Evolutionary conservation across 1,284 basidiomycete genomes (phyloP).

Genomic region (Psilocybe mexicana): DNA sequence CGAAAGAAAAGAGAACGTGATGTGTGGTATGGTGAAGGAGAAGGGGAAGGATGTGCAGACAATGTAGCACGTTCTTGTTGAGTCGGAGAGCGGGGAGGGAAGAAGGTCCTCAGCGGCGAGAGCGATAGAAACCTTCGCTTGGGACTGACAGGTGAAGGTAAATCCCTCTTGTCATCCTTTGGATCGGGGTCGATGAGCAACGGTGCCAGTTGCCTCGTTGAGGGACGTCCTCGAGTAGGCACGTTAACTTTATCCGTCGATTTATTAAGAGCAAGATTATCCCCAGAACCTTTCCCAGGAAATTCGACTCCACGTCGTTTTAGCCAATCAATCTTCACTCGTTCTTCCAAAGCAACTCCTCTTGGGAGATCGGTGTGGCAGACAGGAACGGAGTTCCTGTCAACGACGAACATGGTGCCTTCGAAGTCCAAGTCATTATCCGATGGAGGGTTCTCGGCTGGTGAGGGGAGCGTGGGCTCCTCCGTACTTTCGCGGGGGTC

Average conservation of each 20-base stretch:
- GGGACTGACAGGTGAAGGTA: constrained; percentile 18
- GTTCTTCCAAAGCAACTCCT: constrained; percentile 23
- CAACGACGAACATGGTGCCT: constrained; percentile 39
- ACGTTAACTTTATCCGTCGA: constrained; percentile 25
- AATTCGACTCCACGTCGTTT: constrained; percentile 31
- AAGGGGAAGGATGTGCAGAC: constrained; percentile 38
- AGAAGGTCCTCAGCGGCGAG: constrained; percentile 43
- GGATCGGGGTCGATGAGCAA: constrained; percentile 21
- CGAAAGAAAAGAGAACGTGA: constrained; percentile 36
- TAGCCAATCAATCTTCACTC: constrained; percentile 29
- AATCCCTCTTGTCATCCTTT: not conserved
- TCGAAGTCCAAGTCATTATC: constrained; percentile 33
- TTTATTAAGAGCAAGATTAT: constrained; percentile 12
- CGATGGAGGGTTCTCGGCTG: constrained; percentile 17
- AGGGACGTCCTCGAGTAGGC: constrained; percentile 16
- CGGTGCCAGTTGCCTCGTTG: constrained; percentile 9
- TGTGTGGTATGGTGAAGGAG: constrained; percentile 36
- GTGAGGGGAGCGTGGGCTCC: not conserved
- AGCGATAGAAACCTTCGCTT: constrained; percentile 39
- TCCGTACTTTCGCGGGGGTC: constrained; percentile 5
- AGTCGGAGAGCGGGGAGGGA: constrained; percentile 35
- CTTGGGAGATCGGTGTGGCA: constrained; percentile 22
- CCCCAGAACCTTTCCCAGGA: constrained; percentile 16
- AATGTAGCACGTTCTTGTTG: constrained; percentile 33
- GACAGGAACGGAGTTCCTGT: constrained; percentile 27